phyloP scores from a whole-genome alignment of 2,329 filamentous ascomycete genomes.

The Pseudogymnoascus sp. region DNA sequence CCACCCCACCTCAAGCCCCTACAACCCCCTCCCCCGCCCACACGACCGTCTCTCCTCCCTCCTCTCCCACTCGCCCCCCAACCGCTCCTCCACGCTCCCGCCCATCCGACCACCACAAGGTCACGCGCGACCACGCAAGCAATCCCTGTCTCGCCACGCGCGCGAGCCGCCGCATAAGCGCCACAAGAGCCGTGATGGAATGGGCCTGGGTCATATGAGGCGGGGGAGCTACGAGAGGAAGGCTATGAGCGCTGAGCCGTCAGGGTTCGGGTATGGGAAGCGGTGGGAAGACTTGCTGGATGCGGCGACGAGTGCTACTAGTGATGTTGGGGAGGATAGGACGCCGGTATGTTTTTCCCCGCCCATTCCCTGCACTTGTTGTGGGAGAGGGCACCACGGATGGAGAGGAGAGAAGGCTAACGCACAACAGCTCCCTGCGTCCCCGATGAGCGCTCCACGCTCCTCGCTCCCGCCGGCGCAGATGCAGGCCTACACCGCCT shows the following conservation, averaged over 20 bases:
- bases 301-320: conserved; percentile 84
- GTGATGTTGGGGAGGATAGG: conserved; percentile 83
- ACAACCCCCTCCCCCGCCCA: conserved; percentile 50
- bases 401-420: conserved; percentile 14
- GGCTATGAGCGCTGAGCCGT: conserved; percentile 77
- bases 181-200: conserved; percentile 61
- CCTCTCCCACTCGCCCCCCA: conserved; percentile 71
- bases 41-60: conserved; percentile 74
- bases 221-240: conserved; percentile 64
- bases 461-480: conserved; percentile 54
- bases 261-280: conserved; percentile 64
- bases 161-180: conserved; percentile 73
- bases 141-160: conserved; percentile 73
- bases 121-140: conserved; percentile 68
- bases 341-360: conserved; percentile 61
- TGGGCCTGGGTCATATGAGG: conserved; percentile 58
- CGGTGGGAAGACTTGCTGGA: conserved; percentile 96
- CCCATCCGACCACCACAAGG: conserved; percentile 70
- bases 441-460: conserved; percentile 54
- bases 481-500: conserved; percentile 69
- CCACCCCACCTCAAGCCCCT: conserved; percentile 41
- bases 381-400: background rate
- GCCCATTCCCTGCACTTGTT: background rate
- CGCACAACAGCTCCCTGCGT: conserved; percentile 49
- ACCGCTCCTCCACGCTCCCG: conserved; percentile 79